A percentile compares a stretch with the other conserved stretches of the same genome.
These are phyloP conservation scores for Anisodus tanguticus DNA, from an alignment of 257 asterid genomes.

Conservation along the genomic window DNA sequence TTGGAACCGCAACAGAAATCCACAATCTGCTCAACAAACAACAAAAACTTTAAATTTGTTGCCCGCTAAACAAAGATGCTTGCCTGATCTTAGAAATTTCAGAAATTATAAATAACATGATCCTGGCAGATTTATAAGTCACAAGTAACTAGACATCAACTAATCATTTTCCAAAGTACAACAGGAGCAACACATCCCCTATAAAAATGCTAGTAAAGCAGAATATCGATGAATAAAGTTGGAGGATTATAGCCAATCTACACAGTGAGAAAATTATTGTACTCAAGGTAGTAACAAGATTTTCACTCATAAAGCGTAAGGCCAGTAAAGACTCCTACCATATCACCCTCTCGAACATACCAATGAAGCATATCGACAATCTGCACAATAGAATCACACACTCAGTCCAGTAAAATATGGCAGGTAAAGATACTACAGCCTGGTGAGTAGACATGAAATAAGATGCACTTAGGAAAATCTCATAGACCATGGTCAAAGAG, in stretches of 20 bases:
- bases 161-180: background rate
- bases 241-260: constrained; percentile 2
- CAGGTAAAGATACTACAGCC: background rate
- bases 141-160: background rate
- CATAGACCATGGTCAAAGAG: constrained; percentile 1
- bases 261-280: background rate
- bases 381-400: constrained; percentile 55
- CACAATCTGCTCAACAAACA: constrained; percentile 65
- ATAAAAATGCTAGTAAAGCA: constrained; percentile 3
- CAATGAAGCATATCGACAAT: constrained; percentile 76
- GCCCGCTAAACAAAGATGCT: background rate
- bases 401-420: constrained; percentile 9
- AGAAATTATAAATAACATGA: constrained; percentile 20
- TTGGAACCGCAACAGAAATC: constrained; percentile 95
- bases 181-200: background rate
- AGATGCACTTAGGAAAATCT: background rate
- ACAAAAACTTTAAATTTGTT: constrained; percentile 2
- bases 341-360: constrained; percentile 83
- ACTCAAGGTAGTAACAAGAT: background rate
- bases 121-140: constrained; percentile 19
- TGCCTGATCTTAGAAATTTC: background rate
- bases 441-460: background rate
- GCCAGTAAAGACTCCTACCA: constrained; percentile 50
- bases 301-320: background rate
- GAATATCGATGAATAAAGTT: background rate